Evolutionary conservation across 2,329 filamentous ascomycete genomes (phyloP), one percentile per base, ranked within the genome.

Genomic region (Aspergillus flavus): DNA sequence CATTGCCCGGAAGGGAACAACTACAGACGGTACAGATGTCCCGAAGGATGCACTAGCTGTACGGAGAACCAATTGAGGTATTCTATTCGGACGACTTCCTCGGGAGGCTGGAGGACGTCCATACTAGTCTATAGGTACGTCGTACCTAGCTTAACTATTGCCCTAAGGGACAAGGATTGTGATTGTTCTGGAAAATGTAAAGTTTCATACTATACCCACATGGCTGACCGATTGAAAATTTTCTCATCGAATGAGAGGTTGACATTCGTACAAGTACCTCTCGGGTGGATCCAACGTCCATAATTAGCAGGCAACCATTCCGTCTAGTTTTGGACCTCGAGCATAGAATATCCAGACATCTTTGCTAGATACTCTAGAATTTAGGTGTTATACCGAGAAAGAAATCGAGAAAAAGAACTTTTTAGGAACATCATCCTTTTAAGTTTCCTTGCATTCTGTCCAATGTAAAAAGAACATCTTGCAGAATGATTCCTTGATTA

Each of bases 131-230:
- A 41, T 9, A 41, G 39, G 6, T 48, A 23, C 45, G 10, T 4
- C 10, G 43, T 21, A 46, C 43, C 6, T 53, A 53, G 28, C 28
- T 54, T 34, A 36, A 54, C 19, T 21, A 36, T 36, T 54, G 28
- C 30, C 52, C 52, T 55, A 55, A 39, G 52, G 23, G n/a, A 55
- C 52, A 55, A 39, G 52, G 52, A 55, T 55, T 55, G 34, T 55
- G 52, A 55, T 55, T 36, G 32, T 55, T 55, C 52, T 55, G 52
- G 52, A 55, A 55, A 39, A 55, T 55, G 52, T 26, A 55, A 55
- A 55, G 52, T 55, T 55, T 55, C 11, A 39, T 39, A 55, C 52
- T 39, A 55, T 55, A 39, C 52, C 52, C 52, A 55, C 52, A 55
- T 55, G 52, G 52, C 52, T 55, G 52, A 55, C 52, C 52, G 52